Evolutionary conservation across 2,329 filamentous ascomycete species (phyloP), one percentile per base, ranked within the genome.

Genomic region (Neurospora sp.): DNA sequence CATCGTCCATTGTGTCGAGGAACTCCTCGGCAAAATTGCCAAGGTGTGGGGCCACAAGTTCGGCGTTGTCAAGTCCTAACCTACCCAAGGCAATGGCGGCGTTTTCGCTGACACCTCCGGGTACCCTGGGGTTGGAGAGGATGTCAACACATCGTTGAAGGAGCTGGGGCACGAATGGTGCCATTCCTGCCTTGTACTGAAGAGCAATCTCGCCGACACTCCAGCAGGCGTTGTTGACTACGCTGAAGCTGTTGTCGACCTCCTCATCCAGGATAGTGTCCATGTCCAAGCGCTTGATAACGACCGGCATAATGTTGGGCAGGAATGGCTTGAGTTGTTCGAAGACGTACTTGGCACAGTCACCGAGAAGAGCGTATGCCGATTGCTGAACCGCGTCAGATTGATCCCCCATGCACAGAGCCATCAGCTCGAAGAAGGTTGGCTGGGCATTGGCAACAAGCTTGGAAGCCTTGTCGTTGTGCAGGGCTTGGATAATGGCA

Each of bases 211-310:
- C 96, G 57, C 96, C 96, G 33, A 89, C 90, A 6, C 94, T 96
- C 96, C 96, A 99, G 82, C 95, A 98, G 28, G 96, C 95, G 78
- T 99, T 99, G 85, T 98, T 99, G 71, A 98, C 89, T 38, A 98
- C 94, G 71, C 93, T 93, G 79, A 97, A 97, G 15, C 89, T 90
- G 19, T 88, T 91, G 73, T 97, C 92, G 66, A 93, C 89, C 71
- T 93, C 91, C 75, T 96, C 92, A 71, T 94, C 91, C 19, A 88
- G 81, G 67, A 93, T 87, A 69, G 85, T 85, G 72, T 93, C 91
- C 74, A 97, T 83, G 74, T 98, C 94, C 37, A 99, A 87, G 78
- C 98, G 94, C 75, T 89, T 88, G 73, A 97, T 87, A n/a, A 97
- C 82, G 67, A 95, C 89, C 0, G 92, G 91, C 77, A 98, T 82